A percentile compares a stretch with the other conserved stretches of the same genome.
phyloP scores from a whole-genome alignment of 495 filamentous ascomycete species.

The Terfezia boudieri region DNA sequence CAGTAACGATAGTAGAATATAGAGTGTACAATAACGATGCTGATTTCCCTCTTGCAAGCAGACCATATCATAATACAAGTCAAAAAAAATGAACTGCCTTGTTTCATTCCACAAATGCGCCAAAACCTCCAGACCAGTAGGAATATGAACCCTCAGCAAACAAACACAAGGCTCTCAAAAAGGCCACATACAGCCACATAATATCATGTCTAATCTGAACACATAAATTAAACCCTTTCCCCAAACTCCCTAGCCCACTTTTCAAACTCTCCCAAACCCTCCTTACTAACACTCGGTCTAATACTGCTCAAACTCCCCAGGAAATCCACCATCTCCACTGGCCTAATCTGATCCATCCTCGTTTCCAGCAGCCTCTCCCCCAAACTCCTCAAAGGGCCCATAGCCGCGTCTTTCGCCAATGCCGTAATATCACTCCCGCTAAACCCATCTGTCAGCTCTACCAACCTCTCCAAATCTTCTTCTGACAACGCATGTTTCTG shows the following conservation, averaged over 20 bases:
- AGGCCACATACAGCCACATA: too few species aligned
- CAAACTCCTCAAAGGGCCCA: slow-evolving; percentile 81
- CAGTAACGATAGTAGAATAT: too few species aligned
- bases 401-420: slow-evolving; percentile 90
- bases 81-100: too few species aligned
- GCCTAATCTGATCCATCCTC: slow-evolving; percentile 78
- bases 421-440: slow-evolving; percentile 95
- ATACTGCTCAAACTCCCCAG: slow-evolving; percentile 66
- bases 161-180: too few species aligned
- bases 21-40: too few species aligned
- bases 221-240: slow-evolving; percentile 52
- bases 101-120: too few species aligned
- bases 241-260: slow-evolving; percentile 89
- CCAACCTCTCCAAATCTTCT: slow-evolving; percentile 50
- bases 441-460: slow-evolving; percentile 77
- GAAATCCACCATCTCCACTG: slow-evolving; percentile 69
- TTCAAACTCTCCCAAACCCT: slow-evolving; percentile 69
- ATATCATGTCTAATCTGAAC: too few species aligned
- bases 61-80: too few species aligned
- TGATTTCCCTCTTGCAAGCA: too few species aligned
- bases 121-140: too few species aligned
- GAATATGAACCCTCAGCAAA: too few species aligned
- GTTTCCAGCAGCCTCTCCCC: slow-evolving; percentile 79
- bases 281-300: slow-evolving; percentile 67
- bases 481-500: slow-evolving; percentile 67